Base-by-base conservation (phyloP, 331 rosid species). In the Malus hybrid region DNA sequence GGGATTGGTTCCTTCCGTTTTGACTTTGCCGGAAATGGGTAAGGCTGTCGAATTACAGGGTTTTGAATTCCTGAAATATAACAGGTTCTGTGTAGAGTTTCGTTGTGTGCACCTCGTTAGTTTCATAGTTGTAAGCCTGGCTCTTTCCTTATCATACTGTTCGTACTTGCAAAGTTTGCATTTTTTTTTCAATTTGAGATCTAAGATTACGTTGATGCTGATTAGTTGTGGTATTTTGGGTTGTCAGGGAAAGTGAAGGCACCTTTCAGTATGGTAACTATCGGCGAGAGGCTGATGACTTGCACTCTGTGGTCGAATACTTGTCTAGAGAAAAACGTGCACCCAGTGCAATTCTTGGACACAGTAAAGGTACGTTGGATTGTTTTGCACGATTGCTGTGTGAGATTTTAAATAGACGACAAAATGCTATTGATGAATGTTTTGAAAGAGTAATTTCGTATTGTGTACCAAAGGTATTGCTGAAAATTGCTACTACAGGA, bases 11-110 rank as follows among this genome's bases (percentile, higher is more conserved):
- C 87, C 76, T 90, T 88, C 80, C 88, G 89, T 48, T 90, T 93
- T 63, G 93, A 93, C 80, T 93, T 89, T 74, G 76, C 95, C 61
- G 91, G 98, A 83, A 90, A 90, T 75, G 98, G 98, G 98, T 89
- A 82, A 67, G 26, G 61, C 50, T 30, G 14, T 63, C 70, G 68
- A 77, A 36, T 64, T 70, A 33, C 60, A 15, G 50, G 56, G 68
- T 67, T 11, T 65, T 52, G 64, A 63, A 6, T 3, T 30, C 60
- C 12, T 63, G 22, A 14, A 14, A 10, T 34, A 5, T 32, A 18
- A 44, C 4, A 46, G 14, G 57, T 76, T 42, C 5, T 55, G 3
- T 57, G 68, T 5, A 42, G n/a, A 20, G 10, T n/a, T 30, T 6
- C 20, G 50, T 4, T 55, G 32, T 71, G 50, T 70, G 28, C 28